Evolutionary conservation across 495 filamentous ascomycete genomes (phyloP), one percentile per base, ranked within the genome.

Genomic region (Penicillium flavigenum): DNA sequence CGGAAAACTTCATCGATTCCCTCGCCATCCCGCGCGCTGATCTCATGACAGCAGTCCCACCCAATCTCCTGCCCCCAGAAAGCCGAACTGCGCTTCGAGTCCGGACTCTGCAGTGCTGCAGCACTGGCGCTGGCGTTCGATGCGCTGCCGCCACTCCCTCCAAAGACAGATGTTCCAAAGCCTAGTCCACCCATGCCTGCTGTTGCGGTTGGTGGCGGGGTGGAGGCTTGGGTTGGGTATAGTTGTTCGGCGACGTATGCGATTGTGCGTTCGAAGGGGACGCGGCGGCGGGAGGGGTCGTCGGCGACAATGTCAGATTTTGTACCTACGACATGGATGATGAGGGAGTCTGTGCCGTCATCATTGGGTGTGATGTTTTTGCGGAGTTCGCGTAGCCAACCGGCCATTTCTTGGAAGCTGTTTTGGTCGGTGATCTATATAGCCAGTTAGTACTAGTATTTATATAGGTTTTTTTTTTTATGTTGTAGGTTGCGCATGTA

Each of bases 31-130:
- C 92, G 90, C 22, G 93, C 92, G 63, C 86, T 91, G 63, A 98
- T 93, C 76, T 98, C 93, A 72, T 98, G 93, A 65, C 93, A 97
- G 60, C 90, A 93, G 66, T 96, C 92, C 92, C 92, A 96, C 11
- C 91, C 91, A 8, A 90, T 86, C 63, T 96, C 91, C 65, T 94
- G 89, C 2, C 88, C 89, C 91, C 91, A 96, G 67, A 95, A 92
- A 5, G 88, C 90, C 36, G 83, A 88, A 59, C 84, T 89, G 36
- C 91, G 83, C 68, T 95, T 95, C 69, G 82, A 87, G 67, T 84
- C 83, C 6, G 88, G 85, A 45, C 82, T 86, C 51, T 83, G 77
- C 6, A 87, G 71, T 32, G 83, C 82, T 29, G 61, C 63, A n/a
- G 67, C 59, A 53, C 68, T 62, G 57, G 65, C 54, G 31, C 57